Conservation (phyloP, 2,329 filamentous ascomycete species). For the Paraphaeosphaeria minitans region DNA sequence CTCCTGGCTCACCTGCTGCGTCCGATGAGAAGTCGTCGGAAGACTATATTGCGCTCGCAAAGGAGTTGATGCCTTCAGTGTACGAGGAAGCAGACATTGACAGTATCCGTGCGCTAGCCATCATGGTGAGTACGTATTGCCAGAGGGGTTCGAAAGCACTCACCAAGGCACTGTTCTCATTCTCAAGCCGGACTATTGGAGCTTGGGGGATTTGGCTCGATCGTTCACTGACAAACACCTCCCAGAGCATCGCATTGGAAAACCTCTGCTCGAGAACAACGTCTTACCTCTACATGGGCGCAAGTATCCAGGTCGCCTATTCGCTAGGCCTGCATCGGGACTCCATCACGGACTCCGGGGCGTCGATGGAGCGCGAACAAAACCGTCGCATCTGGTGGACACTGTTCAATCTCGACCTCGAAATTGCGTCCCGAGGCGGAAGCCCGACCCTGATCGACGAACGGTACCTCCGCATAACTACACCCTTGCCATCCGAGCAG, state of each 20-base stretch:
- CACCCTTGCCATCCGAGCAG: slow-evolving; percentile 40
- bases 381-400: slow-evolving; percentile 48
- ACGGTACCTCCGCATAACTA: slow-evolving; percentile 37
- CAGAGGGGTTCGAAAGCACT: not conserved
- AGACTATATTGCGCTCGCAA: slow-evolving; percentile 42
- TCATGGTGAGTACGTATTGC: slow-evolving; percentile 30
- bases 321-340: slow-evolving; percentile 45
- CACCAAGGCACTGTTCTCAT: too few species aligned
- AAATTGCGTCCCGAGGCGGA: slow-evolving; percentile 43
- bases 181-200: too few species aligned
- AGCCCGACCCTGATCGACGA: slow-evolving; percentile 44
- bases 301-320: slow-evolving; percentile 44
- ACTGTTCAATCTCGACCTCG: slow-evolving; percentile 42
- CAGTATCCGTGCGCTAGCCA: slow-evolving; percentile 43
- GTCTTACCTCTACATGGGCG: slow-evolving; percentile 45
- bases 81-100: slow-evolving; percentile 47
- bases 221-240: slow-evolving; percentile 12
- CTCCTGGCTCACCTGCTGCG: slow-evolving; percentile 24
- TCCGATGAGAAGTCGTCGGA: slow-evolving; percentile 33
- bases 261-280: slow-evolving; percentile 42
- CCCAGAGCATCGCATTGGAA: slow-evolving; percentile 42
- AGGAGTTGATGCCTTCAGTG: slow-evolving; percentile 38
- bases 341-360: slow-evolving; percentile 34
- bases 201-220: not conserved
- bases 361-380: slow-evolving; percentile 38